A percentile compares a stretch with the other conserved stretches of the same genome.
Evolutionary conservation across 768 basidiomycete genomes (phyloP).

Genomic region (Mycena sanguinolenta): DNA sequence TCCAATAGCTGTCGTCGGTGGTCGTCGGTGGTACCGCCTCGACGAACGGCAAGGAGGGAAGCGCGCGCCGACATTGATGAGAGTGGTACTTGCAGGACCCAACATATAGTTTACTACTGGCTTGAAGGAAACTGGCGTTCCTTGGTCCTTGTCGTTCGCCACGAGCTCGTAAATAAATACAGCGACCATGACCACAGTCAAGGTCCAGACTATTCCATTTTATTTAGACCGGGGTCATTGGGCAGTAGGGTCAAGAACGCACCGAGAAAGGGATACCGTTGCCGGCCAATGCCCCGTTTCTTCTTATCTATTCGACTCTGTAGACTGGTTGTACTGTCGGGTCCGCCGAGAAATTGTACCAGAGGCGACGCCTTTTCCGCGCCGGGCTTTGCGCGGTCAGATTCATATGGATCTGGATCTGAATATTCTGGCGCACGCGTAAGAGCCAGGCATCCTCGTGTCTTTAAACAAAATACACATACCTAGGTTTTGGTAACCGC

Average conservation of each 20-base stretch:
- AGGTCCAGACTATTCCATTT: slow-evolving; percentile 65
- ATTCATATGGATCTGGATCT: slow-evolving; percentile 41
- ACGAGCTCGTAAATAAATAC: slow-evolving; percentile 91
- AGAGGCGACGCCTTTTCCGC: slow-evolving; percentile 60
- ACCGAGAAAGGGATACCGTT: slow-evolving; percentile 86
- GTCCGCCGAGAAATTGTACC: slow-evolving; percentile 53
- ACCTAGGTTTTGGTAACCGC: slow-evolving; percentile 71
- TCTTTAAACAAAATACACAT: slow-evolving; percentile 25
- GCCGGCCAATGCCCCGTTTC: slow-evolving; percentile 86
- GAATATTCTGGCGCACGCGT: slow-evolving; percentile 67
- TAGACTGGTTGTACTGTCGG: slow-evolving; percentile 66
- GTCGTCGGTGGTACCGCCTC: slow-evolving; percentile 66
- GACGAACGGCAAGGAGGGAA: slow-evolving; percentile 88
- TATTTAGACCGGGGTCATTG: slow-evolving; percentile 34
- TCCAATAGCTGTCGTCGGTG: no score
- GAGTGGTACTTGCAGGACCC: slow-evolving; percentile 86
- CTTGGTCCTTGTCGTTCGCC: slow-evolving; percentile 80
- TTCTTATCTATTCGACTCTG: slow-evolving; percentile 92
- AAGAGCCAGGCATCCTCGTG: neutral
- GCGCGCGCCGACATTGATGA: slow-evolving; percentile 91
- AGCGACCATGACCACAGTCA: slow-evolving; percentile 76
- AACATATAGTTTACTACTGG: slow-evolving; percentile 91
- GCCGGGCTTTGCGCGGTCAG: slow-evolving; percentile 39
- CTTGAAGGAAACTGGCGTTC: slow-evolving; percentile 90
- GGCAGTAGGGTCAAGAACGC: neutral